Evolutionary conservation across 2,329 filamentous ascomycete genomes (phyloP), one percentile per base, ranked within the genome.

Genomic region (Stenocarpella maydis): DNA sequence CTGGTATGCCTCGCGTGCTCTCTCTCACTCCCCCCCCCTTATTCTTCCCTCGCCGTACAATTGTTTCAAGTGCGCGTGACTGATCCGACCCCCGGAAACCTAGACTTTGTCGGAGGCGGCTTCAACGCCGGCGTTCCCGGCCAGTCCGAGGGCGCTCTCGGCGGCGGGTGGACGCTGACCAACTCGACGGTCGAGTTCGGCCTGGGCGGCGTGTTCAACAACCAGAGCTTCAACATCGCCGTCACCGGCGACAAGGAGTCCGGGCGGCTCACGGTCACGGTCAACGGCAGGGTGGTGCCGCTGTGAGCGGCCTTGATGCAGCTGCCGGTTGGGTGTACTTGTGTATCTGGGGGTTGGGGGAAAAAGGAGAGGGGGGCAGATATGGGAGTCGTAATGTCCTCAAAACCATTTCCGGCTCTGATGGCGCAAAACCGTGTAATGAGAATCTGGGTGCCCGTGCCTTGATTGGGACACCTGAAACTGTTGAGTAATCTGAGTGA

Each of bases 161-260:
- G 64, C 8, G 45, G 64, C 28, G 64, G 64, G 24, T 66, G 52
- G 37, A 66, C 64, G 31, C 26, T 66, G 24, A 66, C 49, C 24
- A 24, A 41, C 47, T 43, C 64, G 49, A 66, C 37, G 17, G 37
- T 66, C 26, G 64, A 53, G 64, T 53, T 66, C 17, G 64, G 64
- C 26, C 50, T 66, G 24, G 64, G 64, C 26, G 64, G 47, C 5
- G 37, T 54, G 37, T 54, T 66, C 34, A 43, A 34, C n/a, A 66
- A 53, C 19, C 31, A 53, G 64, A 66, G 37, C 64, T 53, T 66
- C 28, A 45, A 45, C n/a, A 39, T 66, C 41, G 64, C 45, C 12
- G 49, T 66, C n/a, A 43, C 39, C 9, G 47, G 52, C 12, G 64
- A 66, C 6, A 53, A 53, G 64, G 26, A 28, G 14, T 55, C 64